Percentiles rank a stretch among this genome's conserved stretches.
Evolutionary conservation across 768 basidiomycete genomes (phyloP).

Genomic region (Botryobasidium botryosum): DNA sequence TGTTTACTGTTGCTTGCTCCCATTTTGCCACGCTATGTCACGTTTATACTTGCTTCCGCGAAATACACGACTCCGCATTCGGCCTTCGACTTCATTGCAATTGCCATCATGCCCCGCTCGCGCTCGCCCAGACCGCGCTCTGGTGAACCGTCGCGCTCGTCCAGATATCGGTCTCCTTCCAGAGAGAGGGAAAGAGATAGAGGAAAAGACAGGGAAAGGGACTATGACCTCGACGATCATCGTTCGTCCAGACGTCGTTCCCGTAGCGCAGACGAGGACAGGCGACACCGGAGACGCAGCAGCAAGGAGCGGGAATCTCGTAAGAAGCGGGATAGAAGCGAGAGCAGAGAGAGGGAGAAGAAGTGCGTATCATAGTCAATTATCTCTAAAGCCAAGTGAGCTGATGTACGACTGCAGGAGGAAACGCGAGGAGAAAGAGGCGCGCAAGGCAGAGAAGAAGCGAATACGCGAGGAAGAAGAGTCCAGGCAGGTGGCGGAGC

Average conservation of each 20-base stretch:
- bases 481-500: constrained; percentile 78
- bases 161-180: no score
- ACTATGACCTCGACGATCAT: no score
- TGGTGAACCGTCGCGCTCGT: no score
- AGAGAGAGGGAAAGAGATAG: no score
- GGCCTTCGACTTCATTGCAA: no score
- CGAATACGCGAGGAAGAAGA: constrained; percentile 74
- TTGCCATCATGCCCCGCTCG: no score
- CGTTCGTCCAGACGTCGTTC: constrained; percentile 4
- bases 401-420: background rate
- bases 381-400: background rate
- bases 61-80: no score
- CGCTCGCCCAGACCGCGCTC: no score
- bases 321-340: constrained; percentile 30
- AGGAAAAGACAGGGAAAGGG: no score
- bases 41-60: no score
- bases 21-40: no score
- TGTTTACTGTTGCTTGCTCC: no score
- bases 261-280: constrained; percentile 12
- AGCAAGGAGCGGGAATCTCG: constrained; percentile 23
- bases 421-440: constrained; percentile 62
- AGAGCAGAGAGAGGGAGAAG: constrained; percentile 26
- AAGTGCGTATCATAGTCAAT: constrained; percentile 29
- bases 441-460: constrained; percentile 78
- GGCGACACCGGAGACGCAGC: constrained; percentile 17